Evolutionary conservation across 495 filamentous ascomycete species (phyloP), one percentile per base, ranked within the genome.

Genomic region (Gamarada debralockiae): DNA sequence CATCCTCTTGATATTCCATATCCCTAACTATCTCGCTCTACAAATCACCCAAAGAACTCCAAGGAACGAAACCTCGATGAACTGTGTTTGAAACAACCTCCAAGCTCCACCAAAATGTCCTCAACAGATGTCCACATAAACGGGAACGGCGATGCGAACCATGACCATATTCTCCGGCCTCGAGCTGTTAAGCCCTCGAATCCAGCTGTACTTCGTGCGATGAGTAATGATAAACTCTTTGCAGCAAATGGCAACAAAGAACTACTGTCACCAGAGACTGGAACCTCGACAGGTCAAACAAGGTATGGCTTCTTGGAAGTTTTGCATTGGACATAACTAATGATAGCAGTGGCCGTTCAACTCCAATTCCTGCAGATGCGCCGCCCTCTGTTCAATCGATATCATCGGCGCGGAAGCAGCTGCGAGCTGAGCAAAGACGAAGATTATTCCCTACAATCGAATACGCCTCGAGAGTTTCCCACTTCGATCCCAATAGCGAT

Each of bases 371-470:
- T 42, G 77, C 83, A 62, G 91, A 97, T 80, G 93, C 93, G 13
- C 93, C 90, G 15, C 93, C 91, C 2, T 96, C 92, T 1, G 83
- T 83, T 25, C 82, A 89, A 55, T 90, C 89, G 27, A 86, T 95
- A 57, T 93, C 89, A 33, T 83, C 83, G 15, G 90, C 85, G 14
- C 81, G 89, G 55, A 90, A 89, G 67, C 88, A 96, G 58, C 82
- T 89, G 36, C 84, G 92, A 61, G 90, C 90, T 34, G 81, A 89
- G 65, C 79, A 85, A 39, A 83, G 87, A 56, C 86, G 82, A 52
- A 85, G 93, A 59, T 73, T 97, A 31, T 98, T 98, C 66, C 93
- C 95, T n/a, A 95, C 89, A 6, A 89, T 96, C 60, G 86, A 95
- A 63, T 98, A 92, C 72, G 80, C 88, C 10, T 85, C 86, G n/a